Evolutionary conservation across 768 basidiomycete genomes (phyloP).

Genomic region (Coprinopsis cinerea): DNA sequence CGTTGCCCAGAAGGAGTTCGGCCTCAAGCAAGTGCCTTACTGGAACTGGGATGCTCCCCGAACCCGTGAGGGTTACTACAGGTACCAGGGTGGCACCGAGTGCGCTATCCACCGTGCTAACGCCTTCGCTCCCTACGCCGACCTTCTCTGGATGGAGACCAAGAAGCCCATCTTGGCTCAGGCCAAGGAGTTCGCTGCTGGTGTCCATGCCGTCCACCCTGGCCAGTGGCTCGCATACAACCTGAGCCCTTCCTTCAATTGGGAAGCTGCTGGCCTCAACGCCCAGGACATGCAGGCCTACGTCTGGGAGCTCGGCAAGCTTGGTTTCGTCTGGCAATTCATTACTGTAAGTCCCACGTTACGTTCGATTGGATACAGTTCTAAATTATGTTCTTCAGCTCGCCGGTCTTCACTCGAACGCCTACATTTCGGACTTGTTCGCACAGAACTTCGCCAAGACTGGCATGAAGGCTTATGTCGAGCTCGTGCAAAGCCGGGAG

Average conservation of each 20-base stretch:
- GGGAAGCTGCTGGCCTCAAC: conserved; percentile 89
- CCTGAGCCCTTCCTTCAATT: conserved; percentile 89
- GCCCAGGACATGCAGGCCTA: conserved; percentile 81
- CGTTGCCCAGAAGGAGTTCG: conserved; percentile 78
- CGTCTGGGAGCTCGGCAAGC: conserved; percentile 90
- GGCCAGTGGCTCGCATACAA: conserved; percentile 97
- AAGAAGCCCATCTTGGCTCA: conserved; percentile 90
- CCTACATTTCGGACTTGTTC: conserved; percentile 92
- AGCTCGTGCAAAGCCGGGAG: conserved; percentile 88
- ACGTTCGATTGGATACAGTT: too few relatives aligned
- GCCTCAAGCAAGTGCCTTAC: conserved; percentile 66
- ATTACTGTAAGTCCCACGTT: conserved; percentile 82
- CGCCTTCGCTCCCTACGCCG: conserved; percentile 92
- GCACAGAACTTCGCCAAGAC: conserved; percentile 85
- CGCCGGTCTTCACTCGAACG: conserved; percentile 95
- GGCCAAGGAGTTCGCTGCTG: conserved; percentile 86
- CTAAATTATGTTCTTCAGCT: conserved; percentile 47
- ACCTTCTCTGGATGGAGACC: conserved; percentile 95
- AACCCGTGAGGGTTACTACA: conserved; percentile 94
- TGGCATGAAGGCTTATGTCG: conserved; percentile 99
- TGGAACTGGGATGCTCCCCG: conserved; percentile 96
- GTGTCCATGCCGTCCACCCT: conserved; percentile 77
- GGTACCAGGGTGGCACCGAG: conserved; percentile 95
- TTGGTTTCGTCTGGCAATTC: conserved; percentile 99
- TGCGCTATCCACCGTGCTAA: conserved; percentile 89